Conservation (phyloP, 345 rosid species). For the Citrus unshiu region DNA sequence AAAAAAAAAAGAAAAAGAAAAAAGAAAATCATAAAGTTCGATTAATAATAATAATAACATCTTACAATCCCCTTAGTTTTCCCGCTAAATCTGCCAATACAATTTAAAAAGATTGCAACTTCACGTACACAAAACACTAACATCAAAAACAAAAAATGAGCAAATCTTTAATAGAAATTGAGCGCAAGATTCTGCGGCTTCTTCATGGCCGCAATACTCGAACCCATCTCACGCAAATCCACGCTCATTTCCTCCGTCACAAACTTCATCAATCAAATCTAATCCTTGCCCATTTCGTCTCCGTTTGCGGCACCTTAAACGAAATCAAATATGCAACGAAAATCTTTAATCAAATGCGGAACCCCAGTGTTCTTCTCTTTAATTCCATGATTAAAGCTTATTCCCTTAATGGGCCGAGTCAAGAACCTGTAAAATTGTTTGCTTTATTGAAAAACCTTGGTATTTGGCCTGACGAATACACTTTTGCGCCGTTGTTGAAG, state of each 20-base stretch:
- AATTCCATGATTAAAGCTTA: constrained; percentile 66
- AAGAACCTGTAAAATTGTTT: constrained; percentile 44
- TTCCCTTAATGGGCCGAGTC: constrained; percentile 46
- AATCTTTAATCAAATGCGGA: constrained; percentile 36
- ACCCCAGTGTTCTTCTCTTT: constrained; percentile 53
- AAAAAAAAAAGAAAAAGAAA: too few relatives aligned
- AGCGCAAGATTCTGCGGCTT: constrained; percentile 51
- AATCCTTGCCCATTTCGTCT: constrained; percentile 61
- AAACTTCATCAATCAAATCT: constrained; percentile 52
- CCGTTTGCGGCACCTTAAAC: constrained; percentile 56
- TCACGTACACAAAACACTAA: too few relatives aligned
- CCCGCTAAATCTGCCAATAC: too few relatives aligned
- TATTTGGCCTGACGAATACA: constrained; percentile 67
- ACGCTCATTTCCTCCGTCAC: constrained; percentile 65
- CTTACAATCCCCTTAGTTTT: too few relatives aligned
- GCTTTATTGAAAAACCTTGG: constrained; percentile 44
- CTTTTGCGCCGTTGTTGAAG: constrained; percentile 68
- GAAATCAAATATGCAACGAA: constrained; percentile 42
- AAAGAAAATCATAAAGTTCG: too few relatives aligned
- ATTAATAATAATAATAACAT: too few relatives aligned
- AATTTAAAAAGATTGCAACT: too few relatives aligned
- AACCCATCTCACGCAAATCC: constrained; percentile 53
- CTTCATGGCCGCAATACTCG: constrained; percentile 63
- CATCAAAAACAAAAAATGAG: constrained; percentile 16
- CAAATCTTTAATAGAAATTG: constrained; percentile 28